Base-by-base conservation (phyloP, 2,329 filamentous ascomycete genomes). In the Trichoderma cornu-damae region DNA sequence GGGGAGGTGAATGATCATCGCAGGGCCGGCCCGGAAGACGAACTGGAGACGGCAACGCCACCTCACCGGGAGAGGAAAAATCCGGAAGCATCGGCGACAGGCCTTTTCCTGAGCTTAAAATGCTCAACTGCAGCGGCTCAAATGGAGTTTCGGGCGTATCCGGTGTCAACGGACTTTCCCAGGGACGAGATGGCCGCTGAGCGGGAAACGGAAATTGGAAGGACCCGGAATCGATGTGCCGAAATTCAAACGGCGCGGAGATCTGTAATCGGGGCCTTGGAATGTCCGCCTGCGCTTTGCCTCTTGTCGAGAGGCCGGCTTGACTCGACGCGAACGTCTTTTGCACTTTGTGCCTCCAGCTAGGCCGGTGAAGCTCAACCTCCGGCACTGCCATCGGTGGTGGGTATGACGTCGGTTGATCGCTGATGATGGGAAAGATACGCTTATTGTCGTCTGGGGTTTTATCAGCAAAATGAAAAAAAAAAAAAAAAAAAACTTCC, bases 171-270 rank as follows among this genome's bases (percentile, higher is more conserved):
- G 63, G 66, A n/a, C 49, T 53, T 11, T 58, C 59, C 47, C 56
- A 53, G 9, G 60, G 61, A 22, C 42, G 57, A 35, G 48, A 43
- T n/a, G 52, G 35, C 4, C 51, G 26, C n/a, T 43, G 46, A n/a
- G 43, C 43, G 2, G 47, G 60, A 26, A 46, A 24, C 22, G 70
- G 67, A 51, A 73, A 70, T 47, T 75, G 72, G 57, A 72, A 72
- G n/a, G 75, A 71, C 46, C 73, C 74, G 16, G 78, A 79, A 55
- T 79, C 71, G 48, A 86, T 63, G 70, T 86, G 83, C 46, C 78
- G 79, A 64, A 86, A 86, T 67, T 86, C 75, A 47, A 77, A 77
- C 3, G 83, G 83, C 18, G 74, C 74, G 40, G 82, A 84, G 64
- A 86, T 86, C 59, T 74, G 73, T 67, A 79, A 78, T 68, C 79